Conservation (phyloP, 2,329 filamentous ascomycete species). For the Allantophomopsis cytisporea region DNA sequence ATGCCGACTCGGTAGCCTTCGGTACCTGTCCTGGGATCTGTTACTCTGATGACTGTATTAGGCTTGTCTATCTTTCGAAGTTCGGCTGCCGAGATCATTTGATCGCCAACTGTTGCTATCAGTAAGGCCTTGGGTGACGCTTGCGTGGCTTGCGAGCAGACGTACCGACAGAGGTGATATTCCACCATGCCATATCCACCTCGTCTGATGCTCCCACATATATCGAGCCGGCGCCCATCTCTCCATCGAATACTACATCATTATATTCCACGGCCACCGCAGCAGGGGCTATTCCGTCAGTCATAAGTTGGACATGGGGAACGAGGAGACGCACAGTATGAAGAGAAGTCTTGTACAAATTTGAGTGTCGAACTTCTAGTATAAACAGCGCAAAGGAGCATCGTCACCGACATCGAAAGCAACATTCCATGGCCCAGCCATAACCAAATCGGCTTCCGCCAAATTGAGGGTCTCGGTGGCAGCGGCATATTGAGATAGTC, state of each 20-base stretch:
- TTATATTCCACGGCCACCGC: slow-evolving; percentile 32
- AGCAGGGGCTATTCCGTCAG: slow-evolving; percentile 26
- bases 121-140: neutral
- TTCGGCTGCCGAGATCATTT: slow-evolving; percentile 41
- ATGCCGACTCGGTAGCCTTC: slow-evolving; percentile 43
- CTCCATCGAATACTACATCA: slow-evolving; percentile 32
- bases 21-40: slow-evolving; percentile 38
- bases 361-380: slow-evolving; percentile 12
- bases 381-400: slow-evolving; percentile 13
- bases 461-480: slow-evolving; percentile 1
- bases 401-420: slow-evolving; percentile 11
- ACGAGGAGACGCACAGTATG: slow-evolving; percentile 25
- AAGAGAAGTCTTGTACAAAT: slow-evolving; percentile 25
- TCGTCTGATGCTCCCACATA: slow-evolving; percentile 41
- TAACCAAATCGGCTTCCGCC: slow-evolving; percentile 9
- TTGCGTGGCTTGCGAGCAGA: neutral
- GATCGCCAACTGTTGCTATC: slow-evolving; percentile 35
- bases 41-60: slow-evolving; percentile 35
- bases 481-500: slow-evolving; percentile 4
- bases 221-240: slow-evolving; percentile 25
- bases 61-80: slow-evolving; percentile 38
- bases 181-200: slow-evolving; percentile 43
- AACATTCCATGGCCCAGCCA: slow-evolving; percentile 14
- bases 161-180: slow-evolving; percentile 29
- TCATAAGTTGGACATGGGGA: neutral